phyloP scores from a whole-genome alignment of 352 stramenopile species.

The Blastocystis sp. region DNA sequence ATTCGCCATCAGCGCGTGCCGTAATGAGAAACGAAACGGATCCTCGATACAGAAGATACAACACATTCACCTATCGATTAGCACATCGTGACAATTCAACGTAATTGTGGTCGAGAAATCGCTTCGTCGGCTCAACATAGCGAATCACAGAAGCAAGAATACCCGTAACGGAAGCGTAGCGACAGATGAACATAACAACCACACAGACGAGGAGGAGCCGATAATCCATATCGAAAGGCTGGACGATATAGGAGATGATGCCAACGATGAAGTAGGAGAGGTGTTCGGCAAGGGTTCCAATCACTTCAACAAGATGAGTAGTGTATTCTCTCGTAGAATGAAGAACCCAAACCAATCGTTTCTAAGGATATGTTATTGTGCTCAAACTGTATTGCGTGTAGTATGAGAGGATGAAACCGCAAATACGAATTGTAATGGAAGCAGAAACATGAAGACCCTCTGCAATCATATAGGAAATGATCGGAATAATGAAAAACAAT shows the following conservation, averaged over 20 bases:
- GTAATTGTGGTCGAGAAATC: neutral
- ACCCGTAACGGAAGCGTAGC: neutral
- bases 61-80: too few relatives aligned
- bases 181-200: neutral
- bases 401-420: slow-evolving; percentile 1
- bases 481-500: slow-evolving; percentile 1
- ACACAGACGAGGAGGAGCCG: neutral
- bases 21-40: neutral
- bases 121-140: neutral
- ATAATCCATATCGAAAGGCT: neutral
- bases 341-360: neutral
- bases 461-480: slow-evolving; percentile 5
- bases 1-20: neutral
- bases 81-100: too few relatives aligned
- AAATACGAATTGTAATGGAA: slow-evolving; percentile 1
- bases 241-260: slow-evolving; percentile 1
- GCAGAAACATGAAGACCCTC: neutral
- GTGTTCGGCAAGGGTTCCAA: neutral
- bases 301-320: neutral
- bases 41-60: neutral
- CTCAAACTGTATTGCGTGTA: slow-evolving; percentile 16
- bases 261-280: neutral
- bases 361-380: neutral
- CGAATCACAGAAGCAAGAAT: neutral
- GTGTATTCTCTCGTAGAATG: neutral